phyloP scores from a whole-genome alignment of 2,329 filamentous ascomycete species.

The Cercospora zeina region DNA sequence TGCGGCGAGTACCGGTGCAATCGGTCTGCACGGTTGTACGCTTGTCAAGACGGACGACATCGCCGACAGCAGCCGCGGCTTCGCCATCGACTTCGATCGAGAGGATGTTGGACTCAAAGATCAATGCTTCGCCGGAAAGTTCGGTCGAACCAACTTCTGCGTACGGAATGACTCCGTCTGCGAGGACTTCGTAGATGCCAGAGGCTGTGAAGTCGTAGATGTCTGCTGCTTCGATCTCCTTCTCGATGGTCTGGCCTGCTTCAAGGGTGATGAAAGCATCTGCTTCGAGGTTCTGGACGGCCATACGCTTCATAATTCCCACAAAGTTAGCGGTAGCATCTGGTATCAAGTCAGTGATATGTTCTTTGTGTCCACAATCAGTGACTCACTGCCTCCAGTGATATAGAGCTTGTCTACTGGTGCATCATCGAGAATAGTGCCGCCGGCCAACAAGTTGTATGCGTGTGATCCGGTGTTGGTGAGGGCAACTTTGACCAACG shows the following conservation, averaged over 20 bases:
- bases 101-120: background rate
- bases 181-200: background rate
- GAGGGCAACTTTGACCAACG: background rate
- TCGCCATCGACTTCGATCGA: background rate
- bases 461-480: background rate
- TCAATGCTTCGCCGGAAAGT: background rate
- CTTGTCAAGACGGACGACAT: background rate
- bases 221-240: background rate
- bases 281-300: background rate
- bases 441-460: background rate
- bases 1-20: constrained; percentile 2
- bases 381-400: background rate
- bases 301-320: constrained; percentile 1
- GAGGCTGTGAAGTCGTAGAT: constrained; percentile 2
- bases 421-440: constrained; percentile 3
- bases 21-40: constrained; percentile 2
- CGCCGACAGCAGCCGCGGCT: background rate
- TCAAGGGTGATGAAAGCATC: background rate
- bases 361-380: background rate
- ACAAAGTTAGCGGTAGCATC: background rate
- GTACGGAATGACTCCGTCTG: background rate
- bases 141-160: background rate
- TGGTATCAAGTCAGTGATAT: background rate
- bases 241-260: background rate
- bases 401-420: constrained; percentile 6